A percentile compares a stretch with the other conserved stretches of the same genome.
Conservation (phyloP, 192 early-diverging fungal species). For the Entomortierella parvispora region DNA sequence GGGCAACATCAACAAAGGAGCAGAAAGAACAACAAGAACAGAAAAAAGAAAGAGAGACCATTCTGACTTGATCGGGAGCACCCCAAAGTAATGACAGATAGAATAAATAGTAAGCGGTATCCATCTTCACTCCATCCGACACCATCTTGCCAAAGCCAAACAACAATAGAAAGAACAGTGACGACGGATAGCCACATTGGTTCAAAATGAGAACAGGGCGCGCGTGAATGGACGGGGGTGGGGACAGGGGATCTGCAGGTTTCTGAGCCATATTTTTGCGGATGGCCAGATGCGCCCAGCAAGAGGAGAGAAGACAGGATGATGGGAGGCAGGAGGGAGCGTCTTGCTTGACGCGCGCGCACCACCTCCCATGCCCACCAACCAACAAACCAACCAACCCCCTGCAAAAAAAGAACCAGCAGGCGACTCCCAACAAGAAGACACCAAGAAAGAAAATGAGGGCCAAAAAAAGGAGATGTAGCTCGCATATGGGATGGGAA, state of each 20-base stretch:
- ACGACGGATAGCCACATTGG: not conserved
- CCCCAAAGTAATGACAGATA: not conserved
- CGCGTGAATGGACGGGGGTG: too few relatives aligned
- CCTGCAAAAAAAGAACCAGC: not conserved
- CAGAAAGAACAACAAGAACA: slow-evolving; percentile 1
- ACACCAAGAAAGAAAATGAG: not conserved
- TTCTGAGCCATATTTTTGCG: too few relatives aligned
- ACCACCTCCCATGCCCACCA: too few relatives aligned
- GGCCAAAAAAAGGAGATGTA: slow-evolving; percentile 3
- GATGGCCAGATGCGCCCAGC: too few relatives aligned
- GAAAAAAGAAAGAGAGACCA: not conserved
- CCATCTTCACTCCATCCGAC: not conserved
- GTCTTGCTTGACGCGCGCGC: too few relatives aligned
- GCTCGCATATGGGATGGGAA: slow-evolving; percentile 3
- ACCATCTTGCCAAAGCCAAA: too few relatives aligned
- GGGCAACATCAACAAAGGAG: slow-evolving; percentile 12
- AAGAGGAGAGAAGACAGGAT: too few relatives aligned
- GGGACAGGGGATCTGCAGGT: too few relatives aligned
- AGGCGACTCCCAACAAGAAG: not conserved
- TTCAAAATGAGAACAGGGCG: not conserved
- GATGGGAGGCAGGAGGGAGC: too few relatives aligned
- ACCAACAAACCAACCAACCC: too few relatives aligned
- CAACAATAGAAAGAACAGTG: not conserved
- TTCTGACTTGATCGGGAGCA: not conserved
- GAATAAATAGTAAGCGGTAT: slow-evolving; percentile 2